Evolutionary conservation across 495 filamentous ascomycete genomes (phyloP).

Genomic region (Penicillium paradoxum): DNA sequence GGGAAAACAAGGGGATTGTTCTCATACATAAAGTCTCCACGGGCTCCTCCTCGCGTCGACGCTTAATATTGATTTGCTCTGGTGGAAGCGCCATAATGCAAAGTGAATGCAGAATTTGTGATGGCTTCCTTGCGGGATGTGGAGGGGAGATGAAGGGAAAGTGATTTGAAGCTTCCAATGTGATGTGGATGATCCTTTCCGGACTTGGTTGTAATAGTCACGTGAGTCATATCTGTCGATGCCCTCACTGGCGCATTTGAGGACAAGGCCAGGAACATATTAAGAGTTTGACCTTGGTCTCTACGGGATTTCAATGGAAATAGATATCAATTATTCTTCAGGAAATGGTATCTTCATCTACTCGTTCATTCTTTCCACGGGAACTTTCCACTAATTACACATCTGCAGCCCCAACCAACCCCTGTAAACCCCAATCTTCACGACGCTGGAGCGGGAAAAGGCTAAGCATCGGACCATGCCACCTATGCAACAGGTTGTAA

Average conservation of each 20-base stretch:
- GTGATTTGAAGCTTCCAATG: slow-evolving; percentile 3
- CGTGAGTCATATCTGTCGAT: background rate
- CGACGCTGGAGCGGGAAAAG: background rate
- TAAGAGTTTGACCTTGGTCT: no score
- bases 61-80: slow-evolving; percentile 53
- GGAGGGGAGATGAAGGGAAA: slow-evolving; percentile 1
- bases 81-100: slow-evolving; percentile 42
- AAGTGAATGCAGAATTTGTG: background rate
- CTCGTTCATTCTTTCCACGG: slow-evolving; percentile 19
- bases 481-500: slow-evolving; percentile 19
- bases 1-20: slow-evolving; percentile 10
- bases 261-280: background rate
- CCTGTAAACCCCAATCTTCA: slow-evolving; percentile 15
- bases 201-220: background rate
- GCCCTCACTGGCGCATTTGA: background rate
- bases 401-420: slow-evolving; percentile 11
- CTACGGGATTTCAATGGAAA: no score
- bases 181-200: slow-evolving; percentile 1
- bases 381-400: slow-evolving; percentile 25
- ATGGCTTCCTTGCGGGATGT: slow-evolving; percentile 5
- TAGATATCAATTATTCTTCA: background rate
- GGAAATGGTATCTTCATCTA: slow-evolving; percentile 15
- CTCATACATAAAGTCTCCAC: slow-evolving; percentile 52
- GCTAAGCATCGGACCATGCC: slow-evolving; percentile 17
- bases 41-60: slow-evolving; percentile 53